A percentile compares a stretch with the other conserved stretches of the same genome.
Evolutionary conservation across 2,329 filamentous ascomycete genomes (phyloP).

Genomic region (Calycina marina): DNA sequence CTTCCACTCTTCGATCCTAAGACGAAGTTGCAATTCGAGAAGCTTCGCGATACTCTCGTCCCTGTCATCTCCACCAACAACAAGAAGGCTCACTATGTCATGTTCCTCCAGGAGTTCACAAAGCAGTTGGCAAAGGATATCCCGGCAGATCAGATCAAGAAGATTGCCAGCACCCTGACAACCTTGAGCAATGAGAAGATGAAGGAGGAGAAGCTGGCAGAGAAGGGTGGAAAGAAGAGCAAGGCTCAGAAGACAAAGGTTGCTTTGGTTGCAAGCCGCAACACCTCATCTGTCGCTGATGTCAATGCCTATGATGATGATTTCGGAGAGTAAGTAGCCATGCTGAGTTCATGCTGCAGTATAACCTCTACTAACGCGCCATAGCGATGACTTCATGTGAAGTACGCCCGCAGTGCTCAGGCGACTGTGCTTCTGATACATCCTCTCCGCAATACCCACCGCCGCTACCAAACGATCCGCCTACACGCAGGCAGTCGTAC

Average conservation of each 20-base stretch:
- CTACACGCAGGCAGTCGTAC: not conserved
- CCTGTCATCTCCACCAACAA: conserved; percentile 61
- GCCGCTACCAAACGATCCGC: not conserved
- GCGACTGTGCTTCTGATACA: conserved; percentile 6
- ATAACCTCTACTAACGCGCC: conserved; percentile 10
- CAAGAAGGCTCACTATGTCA: conserved; percentile 79
- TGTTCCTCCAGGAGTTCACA: conserved; percentile 83
- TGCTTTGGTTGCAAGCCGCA: conserved; percentile 52
- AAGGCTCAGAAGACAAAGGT: conserved; percentile 96
- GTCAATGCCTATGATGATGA: conserved; percentile 69
- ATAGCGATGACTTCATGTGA: conserved; percentile 63
- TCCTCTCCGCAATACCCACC: not conserved
- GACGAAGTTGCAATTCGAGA: conserved; percentile 75
- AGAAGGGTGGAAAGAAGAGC: conserved; percentile 91
- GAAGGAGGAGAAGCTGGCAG: conserved; percentile 91
- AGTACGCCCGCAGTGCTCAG: conserved; percentile 10
- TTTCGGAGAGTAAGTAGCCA: conserved; percentile 63
- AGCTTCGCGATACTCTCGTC: conserved; percentile 61
- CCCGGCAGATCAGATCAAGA: conserved; percentile 90
- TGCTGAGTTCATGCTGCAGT: not conserved
- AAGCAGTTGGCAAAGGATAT: conserved; percentile 81
- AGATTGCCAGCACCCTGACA: conserved; percentile 77
- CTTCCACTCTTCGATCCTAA: conserved; percentile 79
- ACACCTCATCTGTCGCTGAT: conserved; percentile 45
- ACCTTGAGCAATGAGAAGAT: conserved; percentile 93